A percentile compares a stretch with the other conserved stretches of the same genome.
Conservation (phyloP, 257 asterid species). For the Apocynum venetum region DNA sequence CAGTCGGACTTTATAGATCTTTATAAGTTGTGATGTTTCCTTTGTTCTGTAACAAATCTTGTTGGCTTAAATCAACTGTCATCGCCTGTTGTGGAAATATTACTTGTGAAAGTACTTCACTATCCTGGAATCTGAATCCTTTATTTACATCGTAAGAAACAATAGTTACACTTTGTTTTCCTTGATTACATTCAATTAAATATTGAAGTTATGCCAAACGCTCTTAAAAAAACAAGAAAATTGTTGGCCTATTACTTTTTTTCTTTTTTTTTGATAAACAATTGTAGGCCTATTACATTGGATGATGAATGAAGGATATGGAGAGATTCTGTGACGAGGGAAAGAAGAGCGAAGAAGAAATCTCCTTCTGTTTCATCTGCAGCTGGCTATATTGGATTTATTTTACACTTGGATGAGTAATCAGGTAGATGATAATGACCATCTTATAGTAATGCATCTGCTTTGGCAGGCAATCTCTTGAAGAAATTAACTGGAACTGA, state of each 20-base stretch:
- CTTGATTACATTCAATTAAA: slow-evolving; percentile 20
- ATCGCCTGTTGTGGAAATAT: neutral
- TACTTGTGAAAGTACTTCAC: neutral
- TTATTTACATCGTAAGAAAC: slow-evolving; percentile 12
- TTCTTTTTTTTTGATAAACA: neutral
- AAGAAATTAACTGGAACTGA: slow-evolving; percentile 83
- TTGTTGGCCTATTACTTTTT: slow-evolving; percentile 14
- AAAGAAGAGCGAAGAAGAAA: neutral
- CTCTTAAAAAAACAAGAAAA: slow-evolving; percentile 15
- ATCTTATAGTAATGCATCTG: slow-evolving; percentile 71
- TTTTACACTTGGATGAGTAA: slow-evolving; percentile 15
- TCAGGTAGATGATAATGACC: neutral
- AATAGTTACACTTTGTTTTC: slow-evolving; percentile 19
- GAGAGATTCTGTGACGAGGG: neutral
- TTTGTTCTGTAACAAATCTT: neutral
- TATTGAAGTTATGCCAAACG: slow-evolving; percentile 15
- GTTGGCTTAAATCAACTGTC: neutral
- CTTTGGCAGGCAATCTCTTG: slow-evolving; percentile 85
- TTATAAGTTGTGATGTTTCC: neutral
- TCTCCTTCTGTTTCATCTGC: slow-evolving; percentile 14
- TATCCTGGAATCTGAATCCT: neutral
- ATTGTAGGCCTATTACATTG: slow-evolving; percentile 20
- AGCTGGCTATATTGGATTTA: slow-evolving; percentile 31
- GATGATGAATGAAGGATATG: slow-evolving; percentile 1
- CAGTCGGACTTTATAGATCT: slow-evolving; percentile 4